phyloP scores from a whole-genome alignment of 352 stramenopile genomes.

The Phytopythium cucurbitacearum region DNA sequence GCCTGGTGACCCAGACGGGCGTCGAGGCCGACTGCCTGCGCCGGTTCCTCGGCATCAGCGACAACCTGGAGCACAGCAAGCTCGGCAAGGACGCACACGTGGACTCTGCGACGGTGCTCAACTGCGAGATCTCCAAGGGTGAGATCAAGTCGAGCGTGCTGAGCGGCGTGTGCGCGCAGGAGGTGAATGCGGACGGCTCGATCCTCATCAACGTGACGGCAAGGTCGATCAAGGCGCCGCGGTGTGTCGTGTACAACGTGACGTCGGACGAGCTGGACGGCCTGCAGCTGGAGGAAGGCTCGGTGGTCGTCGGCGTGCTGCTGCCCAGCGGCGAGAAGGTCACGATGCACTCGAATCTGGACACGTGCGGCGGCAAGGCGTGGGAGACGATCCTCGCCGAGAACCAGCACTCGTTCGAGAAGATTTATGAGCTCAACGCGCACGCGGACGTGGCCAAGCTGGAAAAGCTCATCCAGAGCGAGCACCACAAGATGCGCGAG shows the following conservation, averaged over 20 bases:
- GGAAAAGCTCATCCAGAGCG: slow-evolving; percentile 80
- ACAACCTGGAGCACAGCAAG: slow-evolving; percentile 73
- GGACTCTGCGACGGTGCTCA: slow-evolving; percentile 70
- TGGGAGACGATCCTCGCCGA: slow-evolving; percentile 92
- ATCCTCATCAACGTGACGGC: slow-evolving; percentile 98
- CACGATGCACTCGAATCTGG: slow-evolving; percentile 89
- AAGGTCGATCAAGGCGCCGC: slow-evolving; percentile 92
- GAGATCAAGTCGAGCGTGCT: slow-evolving; percentile 83
- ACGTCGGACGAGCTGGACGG: slow-evolving; percentile 88
- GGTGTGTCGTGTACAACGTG: slow-evolving; percentile 97
- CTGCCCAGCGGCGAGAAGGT: slow-evolving; percentile 90
- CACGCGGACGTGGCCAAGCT: slow-evolving; percentile 82
- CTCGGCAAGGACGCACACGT: slow-evolving; percentile 53
- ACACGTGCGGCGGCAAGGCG: slow-evolving; percentile 91
- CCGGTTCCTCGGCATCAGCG: slow-evolving; percentile 74
- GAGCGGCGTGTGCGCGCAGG: slow-evolving; percentile 83
- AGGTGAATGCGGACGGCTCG: slow-evolving; percentile 92
- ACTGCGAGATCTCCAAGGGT: slow-evolving; percentile 68
- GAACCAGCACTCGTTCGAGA: slow-evolving; percentile 95
- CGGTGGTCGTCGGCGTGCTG: slow-evolving; percentile 94
- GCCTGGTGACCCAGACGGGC: slow-evolving; percentile 87
- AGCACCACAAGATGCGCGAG: slow-evolving; percentile 76
- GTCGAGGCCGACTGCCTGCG: slow-evolving; percentile 80
- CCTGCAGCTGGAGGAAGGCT: slow-evolving; percentile 90
- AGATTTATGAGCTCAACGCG: slow-evolving; percentile 93